These are phyloP conservation scores for Tetrahymena malaccensis DNA, from an alignment of 73 alveolate species.

Conservation along the genomic window DNA sequence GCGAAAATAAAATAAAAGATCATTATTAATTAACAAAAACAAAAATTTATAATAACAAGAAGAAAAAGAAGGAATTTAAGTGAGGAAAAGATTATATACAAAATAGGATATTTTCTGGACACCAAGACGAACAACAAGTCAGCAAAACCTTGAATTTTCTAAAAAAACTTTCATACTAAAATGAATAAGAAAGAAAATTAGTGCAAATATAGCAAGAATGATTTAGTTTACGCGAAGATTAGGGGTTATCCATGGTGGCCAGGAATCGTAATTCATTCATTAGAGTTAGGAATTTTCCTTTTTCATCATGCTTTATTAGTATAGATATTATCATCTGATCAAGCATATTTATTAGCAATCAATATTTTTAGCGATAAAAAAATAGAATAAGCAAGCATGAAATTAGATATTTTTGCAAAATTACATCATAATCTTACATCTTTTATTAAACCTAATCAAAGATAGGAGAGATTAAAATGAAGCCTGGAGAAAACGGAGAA, in stretches of 20 bases:
- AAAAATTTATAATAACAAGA: neutral
- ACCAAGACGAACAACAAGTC: neutral
- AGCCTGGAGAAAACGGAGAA: neutral
- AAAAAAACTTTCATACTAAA: neutral
- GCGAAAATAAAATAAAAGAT: neutral
- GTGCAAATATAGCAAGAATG: neutral
- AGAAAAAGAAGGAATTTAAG: neutral
- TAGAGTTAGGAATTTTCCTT: neutral
- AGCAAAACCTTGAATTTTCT: neutral
- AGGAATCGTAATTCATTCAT: neutral
- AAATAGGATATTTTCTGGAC: neutral
- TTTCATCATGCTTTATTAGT: neutral
- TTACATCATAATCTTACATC: neutral
- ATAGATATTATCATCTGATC: neutral
- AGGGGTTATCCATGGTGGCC: slow-evolving; percentile 2
- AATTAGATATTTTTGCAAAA: neutral
- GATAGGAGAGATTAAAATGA: neutral
- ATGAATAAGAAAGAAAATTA: neutral
- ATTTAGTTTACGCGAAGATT: neutral
- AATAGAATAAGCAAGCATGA: neutral
- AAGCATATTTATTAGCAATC: neutral
- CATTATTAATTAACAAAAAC: neutral
- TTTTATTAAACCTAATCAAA: neutral
- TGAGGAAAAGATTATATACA: neutral
- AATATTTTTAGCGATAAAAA: neutral